Base-by-base conservation (phyloP, 768 basidiomycete species). In the Trichaptum fuscoviolaceum region DNA sequence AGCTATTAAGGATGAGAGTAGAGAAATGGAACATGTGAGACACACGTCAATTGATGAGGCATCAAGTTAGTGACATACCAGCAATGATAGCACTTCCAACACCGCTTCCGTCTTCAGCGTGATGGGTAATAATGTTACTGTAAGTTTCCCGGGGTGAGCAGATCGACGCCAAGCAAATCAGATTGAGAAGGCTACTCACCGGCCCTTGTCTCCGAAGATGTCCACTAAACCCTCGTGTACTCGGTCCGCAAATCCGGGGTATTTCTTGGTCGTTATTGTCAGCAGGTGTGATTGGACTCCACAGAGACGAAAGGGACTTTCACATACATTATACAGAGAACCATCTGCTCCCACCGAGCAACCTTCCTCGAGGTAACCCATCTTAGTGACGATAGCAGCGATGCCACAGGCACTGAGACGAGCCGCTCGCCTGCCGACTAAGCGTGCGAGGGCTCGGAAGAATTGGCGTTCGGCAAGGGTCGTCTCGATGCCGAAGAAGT, bases 11-110 rank as follows among this genome's bases (percentile, higher is more conserved):
- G 60, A 35, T 25, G 15, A 65, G 69, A 75, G 58, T 60, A 7
- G 9, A 63, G n/a, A 30, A 35, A n/a, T n/a, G n/a, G n/a, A 36
- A 58, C 26, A 30, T 3, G 63, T 23, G 35, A 26, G 34, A 64
- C 35, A 1, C 60, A n/a, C 34, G 15, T 62, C 9, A 64, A 63
- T 27, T 59, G 64, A 64, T 62, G n/a, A 66, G 35, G 59, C 20
- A 66, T 34, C 26, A 25, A 63, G 34, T 34, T 57, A 61, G 36
- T 30, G 59, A 57, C 30, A 35, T 24, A 87, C 87, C 87, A 1
- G 96, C 96, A 71, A 99, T 97, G 75, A 99, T 97, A 7, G 95
- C 95, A 70, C 92, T 93, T 17, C 97, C 96, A 30, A 99, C 95
- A 70, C 96, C 96, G 69, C 91, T 93, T 63, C 93, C 92, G 74